Evolutionary conservation across 2,329 filamentous ascomycete species (phyloP).

Genomic region (Aspergillus arachidicola): DNA sequence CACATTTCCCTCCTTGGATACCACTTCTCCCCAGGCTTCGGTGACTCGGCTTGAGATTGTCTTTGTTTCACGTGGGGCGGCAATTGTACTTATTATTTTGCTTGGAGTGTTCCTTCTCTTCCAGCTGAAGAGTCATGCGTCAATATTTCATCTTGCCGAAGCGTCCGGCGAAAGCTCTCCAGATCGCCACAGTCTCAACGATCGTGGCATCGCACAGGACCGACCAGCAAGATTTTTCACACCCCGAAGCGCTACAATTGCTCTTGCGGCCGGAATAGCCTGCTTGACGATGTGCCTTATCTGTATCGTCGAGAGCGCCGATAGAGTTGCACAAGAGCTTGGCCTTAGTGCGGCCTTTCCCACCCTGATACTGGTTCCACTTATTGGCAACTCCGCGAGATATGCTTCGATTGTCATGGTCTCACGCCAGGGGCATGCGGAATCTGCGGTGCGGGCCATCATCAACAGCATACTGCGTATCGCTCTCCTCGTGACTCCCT

Average conservation of each 20-base stretch:
- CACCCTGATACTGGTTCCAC: constrained; percentile 12
- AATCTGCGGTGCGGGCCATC: constrained; percentile 18
- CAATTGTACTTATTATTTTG: constrained; percentile 14
- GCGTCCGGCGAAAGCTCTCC: background rate
- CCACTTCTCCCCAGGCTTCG: constrained; percentile 1
- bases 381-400: constrained; percentile 20
- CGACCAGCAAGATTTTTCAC: constrained; percentile 1
- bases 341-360: constrained; percentile 15
- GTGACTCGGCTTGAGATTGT: constrained; percentile 13
- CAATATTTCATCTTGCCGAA: constrained; percentile 16
- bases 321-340: constrained; percentile 3
- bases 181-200: background rate
- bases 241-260: background rate
- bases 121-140: constrained; percentile 18
- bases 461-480: constrained; percentile 20
- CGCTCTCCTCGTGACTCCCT: constrained; percentile 18
- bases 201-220: background rate
- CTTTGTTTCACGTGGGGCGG: constrained; percentile 12
- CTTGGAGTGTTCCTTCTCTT: constrained; percentile 18
- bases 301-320: constrained; percentile 13
- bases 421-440: constrained; percentile 11
- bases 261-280: constrained; percentile 5
- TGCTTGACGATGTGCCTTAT: constrained; percentile 12
- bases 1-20: constrained; percentile 18
- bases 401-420: constrained; percentile 15